Evolutionary conservation across 108 stramenopile species (phyloP).

Genomic region (Fragilariopsis cylindrus): DNA sequence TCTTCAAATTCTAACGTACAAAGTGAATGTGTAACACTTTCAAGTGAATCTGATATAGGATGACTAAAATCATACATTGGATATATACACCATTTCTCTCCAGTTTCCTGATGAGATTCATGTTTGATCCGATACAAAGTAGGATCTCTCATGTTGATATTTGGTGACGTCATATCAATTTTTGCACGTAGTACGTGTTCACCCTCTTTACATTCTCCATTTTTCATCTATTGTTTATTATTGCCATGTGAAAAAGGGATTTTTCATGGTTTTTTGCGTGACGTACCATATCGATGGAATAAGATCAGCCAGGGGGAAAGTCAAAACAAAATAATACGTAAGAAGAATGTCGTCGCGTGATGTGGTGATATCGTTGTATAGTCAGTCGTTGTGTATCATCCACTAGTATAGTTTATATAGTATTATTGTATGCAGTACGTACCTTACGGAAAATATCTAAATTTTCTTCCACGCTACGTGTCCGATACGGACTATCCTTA

Average conservation of each 20-base stretch:
- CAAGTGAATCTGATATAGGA: conserved; percentile 89
- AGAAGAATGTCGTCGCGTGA: no score
- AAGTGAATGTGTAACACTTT: conserved; percentile 88
- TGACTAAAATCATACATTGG: conserved; percentile 96
- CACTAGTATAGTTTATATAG: background rate
- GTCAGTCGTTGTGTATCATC: background rate
- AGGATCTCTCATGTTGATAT: conserved; percentile 93
- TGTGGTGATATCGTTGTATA: no score
- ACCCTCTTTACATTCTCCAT: conserved; percentile 69
- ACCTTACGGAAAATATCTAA: conserved; percentile 74
- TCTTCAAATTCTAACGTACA: conserved; percentile 94
- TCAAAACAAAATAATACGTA: background rate
- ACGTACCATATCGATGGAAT: background rate
- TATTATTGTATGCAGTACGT: conserved; percentile 5
- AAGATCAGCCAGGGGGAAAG: background rate
- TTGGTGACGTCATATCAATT: conserved; percentile 92
- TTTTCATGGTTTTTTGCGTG: background rate
- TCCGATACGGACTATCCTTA: conserved; percentile 77
- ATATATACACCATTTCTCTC: conserved; percentile 90
- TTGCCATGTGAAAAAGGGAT: background rate
- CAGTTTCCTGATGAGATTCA: conserved; percentile 87
- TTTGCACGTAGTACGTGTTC: conserved; percentile 85
- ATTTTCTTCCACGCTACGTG: conserved; percentile 71
- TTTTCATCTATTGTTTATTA: conserved; percentile 55
- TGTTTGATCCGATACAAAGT: conserved; percentile 90